phyloP scores from a whole-genome alignment of 164 flowering plant genomes.

The Macadamia integrifolia region DNA sequence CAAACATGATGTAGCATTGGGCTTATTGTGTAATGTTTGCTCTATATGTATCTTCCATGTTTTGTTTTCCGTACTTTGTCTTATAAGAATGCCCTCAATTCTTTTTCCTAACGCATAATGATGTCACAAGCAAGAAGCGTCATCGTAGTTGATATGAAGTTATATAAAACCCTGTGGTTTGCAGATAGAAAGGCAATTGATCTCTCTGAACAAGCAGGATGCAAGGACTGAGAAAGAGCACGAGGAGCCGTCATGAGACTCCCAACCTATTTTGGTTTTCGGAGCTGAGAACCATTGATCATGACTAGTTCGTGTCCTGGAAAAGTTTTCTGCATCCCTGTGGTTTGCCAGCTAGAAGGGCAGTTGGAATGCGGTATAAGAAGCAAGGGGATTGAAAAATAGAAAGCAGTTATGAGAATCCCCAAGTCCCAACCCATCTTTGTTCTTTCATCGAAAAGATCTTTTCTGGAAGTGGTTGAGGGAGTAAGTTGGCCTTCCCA shows the following conservation, averaged over 20 bases:
- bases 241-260: neutral
- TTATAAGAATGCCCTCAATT: no score
- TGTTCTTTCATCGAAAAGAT: neutral
- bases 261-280: no score
- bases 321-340: no score
- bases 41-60: no score
- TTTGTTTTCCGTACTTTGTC: no score
- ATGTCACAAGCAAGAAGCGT: neutral
- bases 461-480: neutral
- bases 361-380: no score
- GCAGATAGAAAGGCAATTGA: constrained; percentile 32
- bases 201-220: constrained; percentile 8
- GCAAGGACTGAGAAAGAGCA: constrained; percentile 1
- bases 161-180: neutral
- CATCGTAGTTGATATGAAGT: neutral
- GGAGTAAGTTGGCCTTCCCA: neutral
- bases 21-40: no score
- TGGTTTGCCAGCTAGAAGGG: no score
- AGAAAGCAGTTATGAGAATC: neutral
- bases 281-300: no score
- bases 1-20: neutral
- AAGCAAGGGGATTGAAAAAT: no score
- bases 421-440: neutral
- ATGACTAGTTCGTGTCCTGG: no score
- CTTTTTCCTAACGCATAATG: neutral